A percentile compares a stretch with the other conserved stretches of the same genome.
These are phyloP conservation scores for Orbilia javanica DNA, from an alignment of 2,329 filamentous ascomycete species.

Conservation along the genomic window DNA sequence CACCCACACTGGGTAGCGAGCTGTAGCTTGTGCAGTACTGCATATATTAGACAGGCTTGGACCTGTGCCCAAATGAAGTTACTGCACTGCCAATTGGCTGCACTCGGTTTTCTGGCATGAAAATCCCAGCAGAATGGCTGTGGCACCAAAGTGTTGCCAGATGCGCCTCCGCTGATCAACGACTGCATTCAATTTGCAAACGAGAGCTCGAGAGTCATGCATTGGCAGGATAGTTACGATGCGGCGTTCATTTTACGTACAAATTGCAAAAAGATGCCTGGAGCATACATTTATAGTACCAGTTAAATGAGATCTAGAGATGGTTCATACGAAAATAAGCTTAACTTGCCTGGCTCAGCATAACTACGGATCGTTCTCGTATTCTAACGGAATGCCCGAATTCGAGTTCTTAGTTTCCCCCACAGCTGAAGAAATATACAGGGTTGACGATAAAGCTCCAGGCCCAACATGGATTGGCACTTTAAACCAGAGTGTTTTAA, in stretches of 20 bases:
- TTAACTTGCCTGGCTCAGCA: conserved; percentile 3
- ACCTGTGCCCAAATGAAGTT: conserved; percentile 40
- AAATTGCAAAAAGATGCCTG: conserved; percentile 1
- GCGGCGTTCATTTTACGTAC: conserved; percentile 29
- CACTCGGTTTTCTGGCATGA: conserved; percentile 36
- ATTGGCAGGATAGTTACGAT: conserved; percentile 14
- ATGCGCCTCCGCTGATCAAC: conserved; percentile 25
- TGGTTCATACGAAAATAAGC: conserved; percentile 5
- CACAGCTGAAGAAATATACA: conserved; percentile 35
- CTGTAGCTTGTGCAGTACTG: conserved; percentile 49
- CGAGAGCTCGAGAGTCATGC: conserved; percentile 24
- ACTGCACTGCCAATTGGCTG: conserved; percentile 55
- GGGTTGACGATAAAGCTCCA: conserved; percentile 25
- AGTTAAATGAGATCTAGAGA: too few relatives aligned
- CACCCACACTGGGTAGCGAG: conserved; percentile 40
- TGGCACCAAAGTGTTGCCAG: conserved; percentile 55
- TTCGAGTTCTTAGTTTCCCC: conserved; percentile 33
- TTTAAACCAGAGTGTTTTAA: conserved; percentile 3
- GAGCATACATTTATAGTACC: neutral
- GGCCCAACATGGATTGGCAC: conserved; percentile 11
- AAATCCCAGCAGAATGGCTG: conserved; percentile 49
- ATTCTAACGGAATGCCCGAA: conserved; percentile 44
- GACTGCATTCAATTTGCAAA: conserved; percentile 18
- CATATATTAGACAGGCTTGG: conserved; percentile 36
- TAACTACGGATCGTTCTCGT: conserved; percentile 31